Conservation (phyloP, 768 basidiomycete genomes). For the Lactarius vividus region DNA sequence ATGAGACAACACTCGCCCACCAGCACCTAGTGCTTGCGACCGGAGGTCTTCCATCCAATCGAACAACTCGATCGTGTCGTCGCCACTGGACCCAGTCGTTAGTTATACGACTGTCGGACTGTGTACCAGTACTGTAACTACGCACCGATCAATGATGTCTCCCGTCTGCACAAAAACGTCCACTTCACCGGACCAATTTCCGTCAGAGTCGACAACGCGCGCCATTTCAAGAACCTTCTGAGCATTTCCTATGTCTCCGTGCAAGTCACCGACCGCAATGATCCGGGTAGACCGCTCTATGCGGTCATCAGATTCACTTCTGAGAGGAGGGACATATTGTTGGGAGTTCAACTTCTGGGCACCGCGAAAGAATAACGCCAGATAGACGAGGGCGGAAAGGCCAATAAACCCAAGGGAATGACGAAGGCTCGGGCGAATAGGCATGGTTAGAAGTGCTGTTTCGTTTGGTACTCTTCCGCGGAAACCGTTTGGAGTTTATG, state of each 20-base stretch:
- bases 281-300: constrained; percentile 45
- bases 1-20: constrained; percentile 72
- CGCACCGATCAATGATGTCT: constrained; percentile 89
- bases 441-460: constrained; percentile 6
- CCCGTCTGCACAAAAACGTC: constrained; percentile 94
- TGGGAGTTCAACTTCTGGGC: neutral
- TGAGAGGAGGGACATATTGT: neutral
- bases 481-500: no score
- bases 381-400: constrained; percentile 1
- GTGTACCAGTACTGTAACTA: constrained; percentile 9
- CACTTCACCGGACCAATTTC: constrained; percentile 78
- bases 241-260: constrained; percentile 84
- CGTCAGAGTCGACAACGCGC: constrained; percentile 64
- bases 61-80: constrained; percentile 86
- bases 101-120: neutral
- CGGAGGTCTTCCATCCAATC: constrained; percentile 81
- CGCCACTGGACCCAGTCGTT: constrained; percentile 53
- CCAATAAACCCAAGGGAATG: constrained; percentile 22
- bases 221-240: constrained; percentile 78
- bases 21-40: constrained; percentile 61
- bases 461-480: neutral
- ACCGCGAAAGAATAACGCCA: neutral
- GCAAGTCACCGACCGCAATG: constrained; percentile 89
- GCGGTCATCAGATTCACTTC: neutral
- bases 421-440: constrained; percentile 24